Evolutionary conservation across 768 basidiomycete genomes (phyloP).

Genomic region (Mycena indigotica): DNA sequence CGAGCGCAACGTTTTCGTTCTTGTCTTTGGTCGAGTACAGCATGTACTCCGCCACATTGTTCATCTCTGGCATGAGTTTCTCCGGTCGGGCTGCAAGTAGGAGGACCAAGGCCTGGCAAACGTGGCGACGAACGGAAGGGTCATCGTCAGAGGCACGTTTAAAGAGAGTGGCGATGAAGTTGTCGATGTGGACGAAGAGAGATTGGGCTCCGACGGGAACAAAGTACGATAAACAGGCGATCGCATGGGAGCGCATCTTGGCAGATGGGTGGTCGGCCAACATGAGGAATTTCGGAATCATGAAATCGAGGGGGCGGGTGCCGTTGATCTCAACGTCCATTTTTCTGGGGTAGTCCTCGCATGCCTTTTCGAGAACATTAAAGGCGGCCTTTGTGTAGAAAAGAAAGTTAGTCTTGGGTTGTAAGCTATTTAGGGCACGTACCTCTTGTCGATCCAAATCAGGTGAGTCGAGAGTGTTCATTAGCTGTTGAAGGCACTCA

Average conservation of each 20-base stretch:
- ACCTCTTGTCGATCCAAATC: constrained; percentile 88
- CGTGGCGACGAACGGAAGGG: constrained; percentile 89
- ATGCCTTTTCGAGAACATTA: constrained; percentile 91
- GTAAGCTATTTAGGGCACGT: constrained; percentile 34
- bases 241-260: constrained; percentile 91
- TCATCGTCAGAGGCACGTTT: constrained; percentile 93
- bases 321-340: constrained; percentile 93
- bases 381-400: constrained; percentile 70
- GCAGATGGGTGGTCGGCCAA: constrained; percentile 82
- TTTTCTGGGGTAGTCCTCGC: constrained; percentile 95
- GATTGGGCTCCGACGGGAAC: constrained; percentile 86
- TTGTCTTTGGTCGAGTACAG: constrained; percentile 97
- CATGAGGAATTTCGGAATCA: constrained; percentile 93
- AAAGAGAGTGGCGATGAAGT: constrained; percentile 91
- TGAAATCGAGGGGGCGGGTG: constrained; percentile 89
- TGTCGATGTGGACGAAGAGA: constrained; percentile 88
- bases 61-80: constrained; percentile 95
- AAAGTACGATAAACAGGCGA: constrained; percentile 94
- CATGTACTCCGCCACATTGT: constrained; percentile 97
- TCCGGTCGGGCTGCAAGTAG: constrained; percentile 92
- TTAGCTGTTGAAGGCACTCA: constrained; percentile 86
- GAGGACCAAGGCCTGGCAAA: constrained; percentile 93
- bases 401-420: too few species aligned
- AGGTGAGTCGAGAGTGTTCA: constrained; percentile 74
- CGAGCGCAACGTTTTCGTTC: constrained; percentile 93